Conservation (phyloP, 1,284 basidiomycete species). For the Microbotryum intermedium region DNA sequence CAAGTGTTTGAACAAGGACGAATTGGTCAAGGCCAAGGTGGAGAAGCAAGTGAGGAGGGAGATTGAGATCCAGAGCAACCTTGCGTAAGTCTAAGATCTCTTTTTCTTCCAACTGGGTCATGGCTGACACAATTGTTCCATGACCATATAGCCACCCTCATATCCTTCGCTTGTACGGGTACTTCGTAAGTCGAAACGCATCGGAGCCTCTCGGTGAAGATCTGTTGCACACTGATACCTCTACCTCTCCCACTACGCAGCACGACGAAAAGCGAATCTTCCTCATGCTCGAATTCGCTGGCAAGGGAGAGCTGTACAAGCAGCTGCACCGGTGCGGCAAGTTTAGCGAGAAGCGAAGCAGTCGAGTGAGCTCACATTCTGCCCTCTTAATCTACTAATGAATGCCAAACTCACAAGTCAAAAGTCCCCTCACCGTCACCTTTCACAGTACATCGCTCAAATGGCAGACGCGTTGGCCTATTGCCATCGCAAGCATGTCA, state of each 20-base stretch:
- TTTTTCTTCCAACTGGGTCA: not conserved
- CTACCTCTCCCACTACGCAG: not conserved
- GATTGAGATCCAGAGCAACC: constrained; percentile 97
- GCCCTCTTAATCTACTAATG: not conserved
- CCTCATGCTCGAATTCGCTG: constrained; percentile 93
- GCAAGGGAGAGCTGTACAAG: constrained; percentile 92
- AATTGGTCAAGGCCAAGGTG: constrained; percentile 76
- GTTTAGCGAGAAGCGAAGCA: constrained; percentile 79
- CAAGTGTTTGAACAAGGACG: constrained; percentile 95
- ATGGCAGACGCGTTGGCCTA: constrained; percentile 96
- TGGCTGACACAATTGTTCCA: not conserved
- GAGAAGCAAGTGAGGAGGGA: constrained; percentile 93
- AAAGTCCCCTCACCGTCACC: not conserved
- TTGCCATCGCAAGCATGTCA: constrained; percentile 91
- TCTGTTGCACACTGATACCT: not conserved
- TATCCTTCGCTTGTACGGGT: constrained; percentile 86
- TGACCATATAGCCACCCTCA: constrained; percentile 67
- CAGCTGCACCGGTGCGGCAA: constrained; percentile 75
- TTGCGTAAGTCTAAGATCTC: constrained; percentile 46
- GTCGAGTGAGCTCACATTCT: constrained; percentile 43
- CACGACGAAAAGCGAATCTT: constrained; percentile 98
- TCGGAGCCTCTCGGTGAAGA: not conserved
- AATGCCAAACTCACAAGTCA: not conserved
- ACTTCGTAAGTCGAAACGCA: constrained; percentile 49
- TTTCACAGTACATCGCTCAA: constrained; percentile 76